Evolutionary conservation across 345 rosid genomes (phyloP).

Genomic region (Eucalyptus curtisii): DNA sequence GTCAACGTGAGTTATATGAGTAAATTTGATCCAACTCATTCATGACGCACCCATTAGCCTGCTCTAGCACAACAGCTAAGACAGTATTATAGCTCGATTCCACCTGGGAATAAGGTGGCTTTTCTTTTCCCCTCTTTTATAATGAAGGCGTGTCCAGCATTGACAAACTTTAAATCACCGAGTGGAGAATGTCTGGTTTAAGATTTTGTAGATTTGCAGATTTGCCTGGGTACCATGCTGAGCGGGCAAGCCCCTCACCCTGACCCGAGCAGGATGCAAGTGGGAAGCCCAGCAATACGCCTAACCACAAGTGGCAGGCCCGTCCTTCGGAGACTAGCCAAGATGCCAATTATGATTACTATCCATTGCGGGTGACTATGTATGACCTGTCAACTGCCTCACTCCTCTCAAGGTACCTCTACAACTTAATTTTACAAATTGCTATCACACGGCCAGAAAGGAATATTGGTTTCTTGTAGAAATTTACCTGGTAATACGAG

Average conservation of each 20-base stretch:
- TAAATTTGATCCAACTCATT: background rate
- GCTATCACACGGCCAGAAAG: background rate
- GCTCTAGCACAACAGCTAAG: background rate
- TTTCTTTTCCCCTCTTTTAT: background rate
- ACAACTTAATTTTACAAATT: background rate
- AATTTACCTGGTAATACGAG: background rate
- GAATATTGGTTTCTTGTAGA: background rate
- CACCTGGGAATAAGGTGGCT: background rate
- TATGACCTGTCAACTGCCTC: background rate
- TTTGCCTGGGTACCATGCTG: background rate
- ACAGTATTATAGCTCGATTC: background rate
- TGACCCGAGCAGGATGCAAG: background rate
- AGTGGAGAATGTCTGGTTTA: background rate
- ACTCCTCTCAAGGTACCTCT: background rate
- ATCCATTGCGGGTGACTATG: background rate
- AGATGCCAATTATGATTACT: background rate
- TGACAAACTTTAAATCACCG: background rate
- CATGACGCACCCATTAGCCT: background rate
- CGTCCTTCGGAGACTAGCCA: background rate
- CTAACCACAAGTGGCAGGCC: background rate
- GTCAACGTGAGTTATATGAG: background rate
- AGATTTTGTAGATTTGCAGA: background rate
- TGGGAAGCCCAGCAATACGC: background rate
- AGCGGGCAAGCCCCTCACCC: background rate
- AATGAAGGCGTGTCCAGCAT: background rate